Base-by-base conservation (phyloP, 2,329 filamentous ascomycete genomes). In the Ceratocystis albifundus region DNA sequence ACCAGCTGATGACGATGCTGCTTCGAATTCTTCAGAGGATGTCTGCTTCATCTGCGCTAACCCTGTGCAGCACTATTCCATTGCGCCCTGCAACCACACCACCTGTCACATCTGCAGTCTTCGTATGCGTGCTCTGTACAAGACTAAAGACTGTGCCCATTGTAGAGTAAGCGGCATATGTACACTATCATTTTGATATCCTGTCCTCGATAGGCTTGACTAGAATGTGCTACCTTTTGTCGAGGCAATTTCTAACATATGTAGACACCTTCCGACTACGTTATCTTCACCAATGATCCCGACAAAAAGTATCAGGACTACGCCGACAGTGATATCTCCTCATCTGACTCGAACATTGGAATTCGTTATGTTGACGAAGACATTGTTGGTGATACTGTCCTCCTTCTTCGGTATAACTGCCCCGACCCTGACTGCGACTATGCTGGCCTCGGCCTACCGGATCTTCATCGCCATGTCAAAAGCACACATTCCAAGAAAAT, bases 41-140 rank as follows among this genome's bases (percentile, higher is more conserved):
- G 83, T 96, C 69, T 99, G 94, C 83, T 97, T 97, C 77, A 99
- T 99, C 73, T 99, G 94, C 76, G 93, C 94, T 66, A 96, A 92
- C 70, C 84, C 87, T 1, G 87, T 99, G 61, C 85, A 88, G 62
- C 91, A 97, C 78, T 86, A 90, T 71, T 88, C 92, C 8, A 85
- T 99, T 70, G 86, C 92, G 41, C 93, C 94, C 22, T 99, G 94
- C 77, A 97, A 96, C 75, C 94, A 99, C 77, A 84, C 89, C 67
- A 96, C 93, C 62, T 99, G 94, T 74, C 94, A 99, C 77, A 96
- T 97, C 70, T 99, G 94, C 75, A 88, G 91, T 8, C 78, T 99
- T 71, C 84, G 94, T 68, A 84, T 97, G 84, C 84, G 94, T 71
- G 94, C 93, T 0, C 79, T 99, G 57, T 99, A 97, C 77, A 97